A percentile compares a stretch with the other conserved stretches of the same genome.
phyloP scores from a whole-genome alignment of 495 filamentous ascomycete species.

The Rusavskia elegans region DNA sequence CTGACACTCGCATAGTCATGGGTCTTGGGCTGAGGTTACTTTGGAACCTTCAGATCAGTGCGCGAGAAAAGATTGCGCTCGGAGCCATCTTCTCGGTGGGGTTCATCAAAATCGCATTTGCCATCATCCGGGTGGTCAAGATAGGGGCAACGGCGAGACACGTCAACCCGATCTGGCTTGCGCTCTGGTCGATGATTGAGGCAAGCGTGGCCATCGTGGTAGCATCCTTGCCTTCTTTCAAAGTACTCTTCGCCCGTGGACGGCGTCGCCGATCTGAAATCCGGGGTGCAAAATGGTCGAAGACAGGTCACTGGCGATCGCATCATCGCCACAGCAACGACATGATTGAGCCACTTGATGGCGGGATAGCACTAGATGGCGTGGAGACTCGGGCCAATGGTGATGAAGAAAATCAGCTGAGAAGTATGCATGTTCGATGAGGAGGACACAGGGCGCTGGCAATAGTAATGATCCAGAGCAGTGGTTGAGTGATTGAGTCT shows the following conservation, averaged over 20 bases:
- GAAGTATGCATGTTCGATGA: too few relatives aligned
- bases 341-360: neutral
- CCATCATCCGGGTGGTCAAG: constrained; percentile 29
- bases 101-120: constrained; percentile 34
- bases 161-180: constrained; percentile 10
- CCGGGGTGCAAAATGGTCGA: neutral
- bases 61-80: constrained; percentile 29
- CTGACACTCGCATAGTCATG: constrained; percentile 26
- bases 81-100: constrained; percentile 31
- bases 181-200: constrained; percentile 12
- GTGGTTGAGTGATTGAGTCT: too few relatives aligned
- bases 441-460: too few relatives aligned
- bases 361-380: neutral
- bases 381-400: too few relatives aligned
- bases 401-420: too few relatives aligned
- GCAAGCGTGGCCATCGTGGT: constrained; percentile 9
- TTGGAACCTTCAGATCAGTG: constrained; percentile 28
- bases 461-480: too few relatives aligned
- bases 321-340: neutral
- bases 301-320: neutral
- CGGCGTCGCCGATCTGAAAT: neutral
- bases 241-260: neutral
- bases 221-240: constrained; percentile 8
- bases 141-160: constrained; percentile 10
- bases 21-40: constrained; percentile 32